Evolutionary conservation across 2,329 filamentous ascomycete genomes (phyloP).

Genomic region (Apiospora arundinis): DNA sequence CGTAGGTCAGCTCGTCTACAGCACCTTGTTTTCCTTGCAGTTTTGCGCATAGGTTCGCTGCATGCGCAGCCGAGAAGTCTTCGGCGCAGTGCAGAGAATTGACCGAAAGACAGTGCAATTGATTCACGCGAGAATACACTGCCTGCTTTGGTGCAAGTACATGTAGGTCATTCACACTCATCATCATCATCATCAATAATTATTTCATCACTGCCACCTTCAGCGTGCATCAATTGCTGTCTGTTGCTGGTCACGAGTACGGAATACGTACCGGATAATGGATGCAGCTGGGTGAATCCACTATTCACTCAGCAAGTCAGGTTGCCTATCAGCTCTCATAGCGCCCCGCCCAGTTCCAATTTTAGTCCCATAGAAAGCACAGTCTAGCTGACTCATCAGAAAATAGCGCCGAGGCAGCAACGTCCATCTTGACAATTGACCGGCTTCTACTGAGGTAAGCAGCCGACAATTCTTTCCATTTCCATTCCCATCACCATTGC

Average conservation of each 20-base stretch:
- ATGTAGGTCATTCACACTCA: neutral
- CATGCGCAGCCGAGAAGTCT: neutral
- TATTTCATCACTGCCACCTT: neutral
- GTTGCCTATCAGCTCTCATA: neutral
- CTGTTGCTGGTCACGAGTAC: neutral
- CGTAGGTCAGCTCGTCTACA: neutral
- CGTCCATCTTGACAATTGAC: constrained; percentile 5
- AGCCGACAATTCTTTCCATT: constrained; percentile 8
- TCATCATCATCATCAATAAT: neutral
- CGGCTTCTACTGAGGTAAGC: constrained; percentile 2
- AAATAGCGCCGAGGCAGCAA: constrained; percentile 13
- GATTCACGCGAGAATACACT: neutral
- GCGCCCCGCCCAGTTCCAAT: neutral
- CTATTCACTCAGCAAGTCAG: neutral
- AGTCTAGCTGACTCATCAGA: constrained; percentile 4
- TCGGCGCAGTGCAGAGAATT: neutral
- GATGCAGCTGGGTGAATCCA: neutral
- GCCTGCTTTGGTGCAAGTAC: neutral
- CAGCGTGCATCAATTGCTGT: neutral
- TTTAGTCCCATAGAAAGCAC: neutral
- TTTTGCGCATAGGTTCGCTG: neutral
- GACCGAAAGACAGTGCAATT: neutral
- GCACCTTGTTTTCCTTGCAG: neutral
- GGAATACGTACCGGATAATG: neutral
- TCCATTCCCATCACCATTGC: neutral